Percentiles rank a stretch among this genome's conserved stretches.
phyloP scores from a whole-genome alignment of 1,284 basidiomycete species.

The Ceratobasidium sp. region DNA sequence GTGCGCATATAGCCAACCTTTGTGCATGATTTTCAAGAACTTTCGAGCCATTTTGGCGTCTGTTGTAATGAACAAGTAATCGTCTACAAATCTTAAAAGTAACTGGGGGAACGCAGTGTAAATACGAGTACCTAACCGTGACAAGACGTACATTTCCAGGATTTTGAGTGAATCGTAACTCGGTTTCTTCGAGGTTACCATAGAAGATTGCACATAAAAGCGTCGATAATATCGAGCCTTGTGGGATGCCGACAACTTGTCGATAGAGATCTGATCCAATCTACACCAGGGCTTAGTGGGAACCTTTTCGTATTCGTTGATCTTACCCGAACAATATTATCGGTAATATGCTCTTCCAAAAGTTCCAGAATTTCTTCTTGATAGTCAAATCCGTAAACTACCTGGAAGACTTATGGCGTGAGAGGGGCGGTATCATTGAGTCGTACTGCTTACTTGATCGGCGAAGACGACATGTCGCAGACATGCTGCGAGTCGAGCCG shows the following conservation, averaged over 20 bases:
- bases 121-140: neutral
- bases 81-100: conserved; percentile 89
- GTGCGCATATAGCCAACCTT: conserved; percentile 67
- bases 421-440: neutral
- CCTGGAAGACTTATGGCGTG: conserved; percentile 58
- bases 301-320: neutral
- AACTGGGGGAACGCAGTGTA: conserved; percentile 62
- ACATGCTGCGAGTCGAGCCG: conserved; percentile 71
- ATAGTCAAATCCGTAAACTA: conserved; percentile 70
- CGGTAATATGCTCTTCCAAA: conserved; percentile 88
- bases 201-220: conserved; percentile 95
- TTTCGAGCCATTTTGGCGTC: conserved; percentile 70
- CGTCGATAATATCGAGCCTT: conserved; percentile 92
- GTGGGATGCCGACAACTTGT: conserved; percentile 93
- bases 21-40: conserved; percentile 85
- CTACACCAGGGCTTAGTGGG: conserved; percentile 58
- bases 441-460: conserved; percentile 72
- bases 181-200: conserved; percentile 83
- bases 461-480: conserved; percentile 86
- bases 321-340: conserved; percentile 88
- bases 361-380: conserved; percentile 76
- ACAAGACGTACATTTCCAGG: conserved; percentile 69
- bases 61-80: conserved; percentile 92
- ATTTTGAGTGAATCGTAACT: conserved; percentile 72
- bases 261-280: conserved; percentile 83